Evolutionary conservation across 2,329 filamentous ascomycete genomes (phyloP), one percentile per base, ranked within the genome.

Genomic region (Epichloe amarillans): DNA sequence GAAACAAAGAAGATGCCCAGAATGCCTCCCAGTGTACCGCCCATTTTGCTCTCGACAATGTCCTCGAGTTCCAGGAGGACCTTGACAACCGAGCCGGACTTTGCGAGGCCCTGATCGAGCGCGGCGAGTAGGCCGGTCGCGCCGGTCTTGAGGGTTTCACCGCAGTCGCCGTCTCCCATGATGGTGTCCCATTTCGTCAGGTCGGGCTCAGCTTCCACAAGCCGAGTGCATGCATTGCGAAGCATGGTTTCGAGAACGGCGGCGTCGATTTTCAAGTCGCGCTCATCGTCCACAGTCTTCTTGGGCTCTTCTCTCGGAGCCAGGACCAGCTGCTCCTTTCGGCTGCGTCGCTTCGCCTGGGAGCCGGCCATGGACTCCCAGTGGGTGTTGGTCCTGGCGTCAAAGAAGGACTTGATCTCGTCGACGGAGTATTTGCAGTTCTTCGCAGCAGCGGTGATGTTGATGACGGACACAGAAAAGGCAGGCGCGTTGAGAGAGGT

Each of bases 401-500:
- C 84, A n/a, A 84, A 71, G 54, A 86, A 77, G 17, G 69, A 67
- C 54, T 84, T 73, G 67, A 86, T 76, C 10, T 81, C 72, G 1
- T 68, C 70, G 37, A 62, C 64, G 0, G 71, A 70, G 61, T 76
- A 77, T 2, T 65, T 56, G 59, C 69, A 73, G 52, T 67, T 68
- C 46, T 60, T 59, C 0, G 74, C 69, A 0, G 72, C 70, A 0
- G 69, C 71, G 0, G 73, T 72, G 39, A 81, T 61, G 61, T 82
- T 85, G 58, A 85, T 67, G 46, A 87, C 58, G 3, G 82, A 84
- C 5, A 87, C 73, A 14, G 80, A 84, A 60, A 87, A 87, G 0
- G 82, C 84, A 0, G 83, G 75, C 0, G 82, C 83, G 56, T 87
- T 86, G 58, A 88, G 73, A 15, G 81, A 85, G 0, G 83, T 86